phyloP scores from a whole-genome alignment of 2,329 filamentous ascomycete species.

The Alternaria novae-zelandiae region DNA sequence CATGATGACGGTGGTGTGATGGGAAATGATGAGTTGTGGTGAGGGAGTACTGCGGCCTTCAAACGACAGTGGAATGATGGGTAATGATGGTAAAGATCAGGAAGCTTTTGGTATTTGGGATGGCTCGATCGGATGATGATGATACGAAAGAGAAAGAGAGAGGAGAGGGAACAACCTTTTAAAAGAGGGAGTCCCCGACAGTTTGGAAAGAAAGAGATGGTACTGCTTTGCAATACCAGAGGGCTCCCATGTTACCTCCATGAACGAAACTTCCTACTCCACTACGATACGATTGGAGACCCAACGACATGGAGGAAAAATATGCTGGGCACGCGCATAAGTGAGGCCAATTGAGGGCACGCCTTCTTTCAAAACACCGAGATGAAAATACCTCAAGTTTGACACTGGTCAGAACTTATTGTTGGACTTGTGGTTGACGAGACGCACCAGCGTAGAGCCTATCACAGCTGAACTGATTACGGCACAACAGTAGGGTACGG shows the following conservation, averaged over 20 bases:
- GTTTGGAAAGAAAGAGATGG: background rate
- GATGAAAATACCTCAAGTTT: background rate
- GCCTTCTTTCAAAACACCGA: background rate
- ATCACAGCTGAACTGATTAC: background rate
- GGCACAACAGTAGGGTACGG: background rate
- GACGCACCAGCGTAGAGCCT: background rate
- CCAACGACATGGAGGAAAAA: background rate
- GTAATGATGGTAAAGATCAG: background rate
- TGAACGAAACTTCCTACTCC: background rate
- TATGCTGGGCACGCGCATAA: background rate
- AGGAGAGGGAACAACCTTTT: background rate
- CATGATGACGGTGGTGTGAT: background rate
- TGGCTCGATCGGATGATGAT: background rate
- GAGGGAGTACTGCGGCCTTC: background rate
- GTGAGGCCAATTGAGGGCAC: background rate
- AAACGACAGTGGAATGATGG: background rate
- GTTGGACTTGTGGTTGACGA: background rate
- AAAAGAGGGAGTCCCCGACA: background rate
- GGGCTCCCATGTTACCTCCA: background rate
- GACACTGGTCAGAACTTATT: background rate
- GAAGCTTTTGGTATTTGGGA: background rate
- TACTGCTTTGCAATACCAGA: background rate
- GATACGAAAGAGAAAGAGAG: background rate
- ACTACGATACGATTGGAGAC: background rate
- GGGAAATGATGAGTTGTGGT: background rate